Conservation (phyloP, 345 rosid species). For the Eucalyptus leucophloia region DNA sequence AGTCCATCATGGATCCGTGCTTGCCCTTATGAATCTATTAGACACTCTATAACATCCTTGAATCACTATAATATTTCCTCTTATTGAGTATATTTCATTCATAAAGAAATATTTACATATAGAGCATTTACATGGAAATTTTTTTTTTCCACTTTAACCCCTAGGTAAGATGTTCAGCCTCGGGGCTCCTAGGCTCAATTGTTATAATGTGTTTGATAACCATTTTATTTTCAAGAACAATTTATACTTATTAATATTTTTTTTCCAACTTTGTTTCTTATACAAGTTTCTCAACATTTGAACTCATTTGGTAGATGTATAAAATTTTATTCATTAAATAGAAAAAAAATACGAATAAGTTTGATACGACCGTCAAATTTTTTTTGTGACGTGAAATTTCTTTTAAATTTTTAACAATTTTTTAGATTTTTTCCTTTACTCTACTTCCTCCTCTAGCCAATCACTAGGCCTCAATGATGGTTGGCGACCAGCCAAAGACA, state of each 20-base stretch:
- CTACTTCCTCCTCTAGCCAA: accelerated
- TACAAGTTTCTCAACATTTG: too few species aligned
- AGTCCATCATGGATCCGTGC: accelerated
- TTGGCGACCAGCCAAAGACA: accelerated
- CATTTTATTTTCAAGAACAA: accelerated
- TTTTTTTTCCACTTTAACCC: background rate
- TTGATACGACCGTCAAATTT: accelerated
- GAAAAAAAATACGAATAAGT: accelerated
- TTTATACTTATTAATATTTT: too few species aligned
- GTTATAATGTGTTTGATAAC: too few species aligned
- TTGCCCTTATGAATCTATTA: background rate
- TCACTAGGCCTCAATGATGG: too few species aligned
- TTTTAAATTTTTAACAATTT: accelerated
- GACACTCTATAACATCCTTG: background rate
- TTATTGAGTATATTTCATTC: background rate
- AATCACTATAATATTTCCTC: background rate
- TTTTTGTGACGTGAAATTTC: too few species aligned
- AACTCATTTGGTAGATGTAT: too few species aligned
- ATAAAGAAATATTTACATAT: background rate
- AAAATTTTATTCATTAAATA: accelerated
- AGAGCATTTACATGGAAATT: background rate
- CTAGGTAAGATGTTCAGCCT: background rate
- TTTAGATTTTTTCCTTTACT: too few species aligned
- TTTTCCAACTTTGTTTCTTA: too few species aligned
- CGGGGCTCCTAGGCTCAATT: background rate